phyloP scores from a whole-genome alignment of 1,284 basidiomycete genomes.

The Microbotryum silenes-acaulis region DNA sequence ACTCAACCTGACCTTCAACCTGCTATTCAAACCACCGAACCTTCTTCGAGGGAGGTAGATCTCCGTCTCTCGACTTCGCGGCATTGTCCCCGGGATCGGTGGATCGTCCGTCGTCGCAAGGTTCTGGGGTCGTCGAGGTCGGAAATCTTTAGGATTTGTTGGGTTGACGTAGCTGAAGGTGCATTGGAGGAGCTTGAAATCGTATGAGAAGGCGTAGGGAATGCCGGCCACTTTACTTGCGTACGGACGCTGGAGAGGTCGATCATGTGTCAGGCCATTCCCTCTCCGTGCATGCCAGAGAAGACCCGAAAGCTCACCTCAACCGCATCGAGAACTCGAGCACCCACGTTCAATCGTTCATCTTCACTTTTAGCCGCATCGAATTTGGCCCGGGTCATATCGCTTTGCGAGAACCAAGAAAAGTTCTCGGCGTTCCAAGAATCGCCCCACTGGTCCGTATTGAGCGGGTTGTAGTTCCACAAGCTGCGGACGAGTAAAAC shows the following conservation, averaged over 20 bases:
- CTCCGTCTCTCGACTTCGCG: constrained; percentile 30
- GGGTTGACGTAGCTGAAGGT: constrained; percentile 36
- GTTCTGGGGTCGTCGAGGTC: not conserved
- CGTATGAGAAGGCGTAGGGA: constrained; percentile 33
- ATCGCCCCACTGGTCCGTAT: constrained; percentile 71
- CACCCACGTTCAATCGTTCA: constrained; percentile 70
- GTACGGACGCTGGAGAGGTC: constrained; percentile 35
- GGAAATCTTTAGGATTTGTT: not conserved
- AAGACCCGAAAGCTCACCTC: constrained; percentile 27
- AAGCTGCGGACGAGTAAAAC: constrained; percentile 49
- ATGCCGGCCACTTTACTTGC: constrained; percentile 39
- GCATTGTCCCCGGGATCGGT: constrained; percentile 9
- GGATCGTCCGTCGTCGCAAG: constrained; percentile 4
- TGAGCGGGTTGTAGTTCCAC: constrained; percentile 91
- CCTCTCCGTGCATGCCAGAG: not conserved
- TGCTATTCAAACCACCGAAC: constrained; percentile 16
- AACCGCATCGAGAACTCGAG: constrained; percentile 63
- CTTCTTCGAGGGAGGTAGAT: constrained; percentile 33
- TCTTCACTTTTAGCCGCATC: constrained; percentile 45
- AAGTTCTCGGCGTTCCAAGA: constrained; percentile 96
- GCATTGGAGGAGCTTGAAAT: constrained; percentile 32
- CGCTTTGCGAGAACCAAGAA: constrained; percentile 67
- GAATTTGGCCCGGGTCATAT: constrained; percentile 38
- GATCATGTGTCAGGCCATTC: not conserved
- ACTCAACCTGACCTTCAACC: constrained; percentile 11